phyloP scores from a whole-genome alignment of 495 filamentous ascomycete genomes.

The Platismatia glauca region DNA sequence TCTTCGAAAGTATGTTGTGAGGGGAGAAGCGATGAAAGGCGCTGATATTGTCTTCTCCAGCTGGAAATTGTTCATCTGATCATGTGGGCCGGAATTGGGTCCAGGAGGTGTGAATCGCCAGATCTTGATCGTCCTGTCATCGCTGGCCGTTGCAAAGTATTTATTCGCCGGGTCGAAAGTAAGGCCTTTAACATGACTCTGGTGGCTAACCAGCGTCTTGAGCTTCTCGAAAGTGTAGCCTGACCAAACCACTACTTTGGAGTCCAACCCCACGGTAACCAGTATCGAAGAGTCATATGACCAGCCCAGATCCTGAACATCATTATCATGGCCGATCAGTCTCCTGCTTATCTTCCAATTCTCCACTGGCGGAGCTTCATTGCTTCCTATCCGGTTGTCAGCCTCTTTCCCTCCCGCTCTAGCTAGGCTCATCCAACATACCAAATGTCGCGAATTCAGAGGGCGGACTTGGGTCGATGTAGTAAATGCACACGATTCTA shows the following conservation, averaged over 20 bases:
- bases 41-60: conserved; percentile 76
- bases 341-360: conserved; percentile 93
- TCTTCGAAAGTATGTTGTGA: conserved; percentile 93
- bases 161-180: conserved; percentile 98
- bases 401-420: not conserved
- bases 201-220: conserved; percentile 80
- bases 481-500: conserved; percentile 95
- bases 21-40: conserved; percentile 78
- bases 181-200: conserved; percentile 96
- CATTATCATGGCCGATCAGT: conserved; percentile 93
- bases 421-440: conserved; percentile 32
- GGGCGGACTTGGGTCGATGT: conserved; percentile 72
- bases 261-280: conserved; percentile 93
- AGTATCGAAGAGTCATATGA: conserved; percentile 91
- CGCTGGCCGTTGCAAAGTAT: conserved; percentile 95
- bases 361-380: conserved; percentile 86
- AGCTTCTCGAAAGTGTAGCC: conserved; percentile 96
- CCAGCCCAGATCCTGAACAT: conserved; percentile 97
- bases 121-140: conserved; percentile 93
- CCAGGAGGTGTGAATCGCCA: conserved; percentile 86
- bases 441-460: conserved; percentile 66
- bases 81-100: conserved; percentile 86
- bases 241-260: conserved; percentile 96
- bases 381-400: conserved; percentile 53
- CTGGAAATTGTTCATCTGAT: conserved; percentile 90